These are phyloP conservation scores for Lodderomyces theae DNA, from an alignment of 1,139 yeast species.

Conservation along the genomic window DNA sequence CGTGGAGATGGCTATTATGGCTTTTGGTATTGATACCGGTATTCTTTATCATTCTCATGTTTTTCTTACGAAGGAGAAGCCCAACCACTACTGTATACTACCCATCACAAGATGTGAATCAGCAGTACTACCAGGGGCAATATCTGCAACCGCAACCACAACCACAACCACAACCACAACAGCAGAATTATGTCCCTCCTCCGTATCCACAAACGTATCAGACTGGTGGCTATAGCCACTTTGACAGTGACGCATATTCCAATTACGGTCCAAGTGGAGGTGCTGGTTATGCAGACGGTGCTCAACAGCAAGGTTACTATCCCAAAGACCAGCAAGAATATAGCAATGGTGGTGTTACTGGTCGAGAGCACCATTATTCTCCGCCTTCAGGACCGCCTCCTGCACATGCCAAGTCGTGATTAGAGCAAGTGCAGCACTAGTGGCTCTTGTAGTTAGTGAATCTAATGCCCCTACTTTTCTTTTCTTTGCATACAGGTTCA, in stretches of 20 bases:
- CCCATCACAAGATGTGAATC: constrained; percentile 8
- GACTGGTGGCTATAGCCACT: constrained; percentile 5
- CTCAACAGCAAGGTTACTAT: constrained; percentile 1
- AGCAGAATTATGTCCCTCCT: constrained; percentile 6
- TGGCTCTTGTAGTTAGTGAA: neutral
- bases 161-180: too few relatives aligned
- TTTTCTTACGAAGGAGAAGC: constrained; percentile 10
- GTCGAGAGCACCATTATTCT: constrained; percentile 3
- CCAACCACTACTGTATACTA: constrained; percentile 4
- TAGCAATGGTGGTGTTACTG: neutral
- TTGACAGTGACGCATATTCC: constrained; percentile 1
- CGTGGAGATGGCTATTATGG: constrained; percentile 14
- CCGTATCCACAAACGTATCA: constrained; percentile 9
- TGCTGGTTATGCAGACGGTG: neutral
- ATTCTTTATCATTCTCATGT: constrained; percentile 7
- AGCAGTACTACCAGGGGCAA: constrained; percentile 6
- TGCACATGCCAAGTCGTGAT: constrained; percentile 11
- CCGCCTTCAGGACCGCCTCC: constrained; percentile 13
- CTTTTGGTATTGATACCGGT: constrained; percentile 11
- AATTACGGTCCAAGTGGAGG: constrained; percentile 5
- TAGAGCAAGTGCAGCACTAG: neutral
- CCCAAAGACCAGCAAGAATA: constrained; percentile 1
- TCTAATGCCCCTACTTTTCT: too few relatives aligned
- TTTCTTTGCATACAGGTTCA: too few relatives aligned
- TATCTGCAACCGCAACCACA: constrained; percentile 4